Conservation (phyloP, 2,329 filamentous ascomycete genomes). For the Phialophora tarda region DNA sequence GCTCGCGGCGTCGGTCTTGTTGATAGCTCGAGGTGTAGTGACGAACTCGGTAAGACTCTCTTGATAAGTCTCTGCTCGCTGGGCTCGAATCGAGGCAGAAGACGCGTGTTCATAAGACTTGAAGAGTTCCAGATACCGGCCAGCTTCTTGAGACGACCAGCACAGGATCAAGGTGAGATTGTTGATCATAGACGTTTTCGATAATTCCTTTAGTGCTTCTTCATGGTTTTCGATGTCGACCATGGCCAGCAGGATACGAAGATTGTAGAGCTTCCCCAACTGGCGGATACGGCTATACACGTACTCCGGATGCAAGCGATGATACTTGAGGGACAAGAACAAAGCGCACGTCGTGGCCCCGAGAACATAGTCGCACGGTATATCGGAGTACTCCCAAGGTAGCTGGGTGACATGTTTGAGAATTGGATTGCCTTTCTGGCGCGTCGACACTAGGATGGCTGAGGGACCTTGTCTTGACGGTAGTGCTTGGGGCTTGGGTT, state of each 20-base stretch:
- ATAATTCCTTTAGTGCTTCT: slow-evolving; percentile 83
- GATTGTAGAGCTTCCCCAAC: slow-evolving; percentile 81
- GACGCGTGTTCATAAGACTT: slow-evolving; percentile 93
- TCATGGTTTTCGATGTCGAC: slow-evolving; percentile 96
- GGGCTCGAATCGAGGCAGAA: slow-evolving; percentile 78
- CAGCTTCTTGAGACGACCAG: slow-evolving; percentile 93
- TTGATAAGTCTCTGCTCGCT: slow-evolving; percentile 80
- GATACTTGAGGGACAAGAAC: slow-evolving; percentile 94
- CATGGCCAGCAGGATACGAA: slow-evolving; percentile 86
- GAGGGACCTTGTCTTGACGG: slow-evolving; percentile 70
- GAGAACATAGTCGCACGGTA: slow-evolving; percentile 90
- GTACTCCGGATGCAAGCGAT: slow-evolving; percentile 95
- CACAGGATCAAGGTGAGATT: slow-evolving; percentile 90
- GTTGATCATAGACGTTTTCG: slow-evolving; percentile 90
- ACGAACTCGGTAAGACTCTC: slow-evolving; percentile 92
- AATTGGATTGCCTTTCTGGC: slow-evolving; percentile 94
- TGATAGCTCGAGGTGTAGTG: slow-evolving; percentile 85
- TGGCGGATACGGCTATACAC: slow-evolving; percentile 90
- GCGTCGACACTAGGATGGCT: slow-evolving; percentile 84
- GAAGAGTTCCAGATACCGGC: slow-evolving; percentile 90
- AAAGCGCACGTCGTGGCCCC: slow-evolving; percentile 87
- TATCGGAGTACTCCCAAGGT: slow-evolving; percentile 96
- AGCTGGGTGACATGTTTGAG: slow-evolving; percentile 79
- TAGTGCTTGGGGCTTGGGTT: slow-evolving; percentile 87
- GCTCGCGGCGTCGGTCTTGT: slow-evolving; percentile 91